These are phyloP conservation scores for Monosporascus sp. DNA, from an alignment of 2,329 filamentous ascomycete species.

Conservation along the genomic window DNA sequence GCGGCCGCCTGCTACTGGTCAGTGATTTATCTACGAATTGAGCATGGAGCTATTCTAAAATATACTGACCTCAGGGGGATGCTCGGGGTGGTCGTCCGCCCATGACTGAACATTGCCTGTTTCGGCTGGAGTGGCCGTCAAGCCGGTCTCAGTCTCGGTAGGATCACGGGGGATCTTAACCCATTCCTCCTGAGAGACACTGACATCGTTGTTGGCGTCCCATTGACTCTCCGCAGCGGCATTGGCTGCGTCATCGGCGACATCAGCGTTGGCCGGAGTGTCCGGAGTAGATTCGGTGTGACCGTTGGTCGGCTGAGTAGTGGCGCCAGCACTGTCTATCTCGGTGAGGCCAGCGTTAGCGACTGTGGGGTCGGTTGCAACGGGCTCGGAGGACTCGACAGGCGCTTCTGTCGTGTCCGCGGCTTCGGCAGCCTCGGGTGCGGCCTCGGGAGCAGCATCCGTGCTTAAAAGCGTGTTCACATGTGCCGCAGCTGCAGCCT, in stretches of 20 bases:
- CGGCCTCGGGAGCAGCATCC: conserved; percentile 27
- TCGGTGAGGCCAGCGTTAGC: conserved; percentile 65
- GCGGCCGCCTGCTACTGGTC: conserved; percentile 6
- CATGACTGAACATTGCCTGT: conserved; percentile 61
- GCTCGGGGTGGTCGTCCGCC: conserved; percentile 73
- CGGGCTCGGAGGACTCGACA: conserved; percentile 22
- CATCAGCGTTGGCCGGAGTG: conserved; percentile 44
- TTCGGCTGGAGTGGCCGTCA: conserved; percentile 56
- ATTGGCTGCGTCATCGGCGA: conserved; percentile 51
- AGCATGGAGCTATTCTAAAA: not conserved
- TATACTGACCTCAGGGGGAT: conserved; percentile 37
- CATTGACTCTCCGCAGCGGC: conserved; percentile 62
- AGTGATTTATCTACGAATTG: conserved; percentile 3
- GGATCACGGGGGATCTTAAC: conserved; percentile 71
- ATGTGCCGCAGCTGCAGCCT: conserved; percentile 50
- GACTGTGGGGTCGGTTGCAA: conserved; percentile 60
- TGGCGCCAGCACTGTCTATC: conserved; percentile 46
- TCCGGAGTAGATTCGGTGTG: conserved; percentile 33
- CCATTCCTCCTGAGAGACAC: conserved; percentile 62
- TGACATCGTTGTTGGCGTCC: conserved; percentile 47
- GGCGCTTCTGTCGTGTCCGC: conserved; percentile 28
- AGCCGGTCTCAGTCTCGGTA: conserved; percentile 66
- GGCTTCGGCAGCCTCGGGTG: conserved; percentile 29
- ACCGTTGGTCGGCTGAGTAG: conserved; percentile 36
- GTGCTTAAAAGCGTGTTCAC: conserved; percentile 30